Evolutionary conservation across 116 monocot genomes (phyloP).

Genomic region (Dioscorea cayenensis): DNA sequence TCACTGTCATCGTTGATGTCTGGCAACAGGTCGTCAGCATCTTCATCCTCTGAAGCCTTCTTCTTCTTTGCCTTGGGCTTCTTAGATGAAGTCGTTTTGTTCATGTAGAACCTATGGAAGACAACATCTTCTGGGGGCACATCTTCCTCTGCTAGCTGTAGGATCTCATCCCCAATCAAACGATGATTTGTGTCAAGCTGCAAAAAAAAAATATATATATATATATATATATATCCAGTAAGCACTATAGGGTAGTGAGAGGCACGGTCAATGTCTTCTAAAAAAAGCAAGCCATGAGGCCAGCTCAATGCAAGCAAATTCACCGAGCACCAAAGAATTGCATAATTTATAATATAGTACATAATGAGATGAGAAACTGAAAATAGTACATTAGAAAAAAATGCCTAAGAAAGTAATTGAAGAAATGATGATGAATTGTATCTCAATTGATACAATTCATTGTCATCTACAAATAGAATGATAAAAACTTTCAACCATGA

Average conservation of each 20-base stretch:
- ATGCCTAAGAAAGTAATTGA: too few species aligned
- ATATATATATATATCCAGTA: too few species aligned
- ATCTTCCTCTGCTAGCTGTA: constrained; percentile 83
- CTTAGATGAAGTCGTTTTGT: constrained; percentile 54
- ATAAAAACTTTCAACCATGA: too few species aligned
- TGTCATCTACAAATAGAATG: too few species aligned
- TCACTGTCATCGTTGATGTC: constrained; percentile 31
- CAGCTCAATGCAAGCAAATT: too few species aligned
- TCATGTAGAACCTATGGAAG: constrained; percentile 94
- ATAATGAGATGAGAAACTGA: too few species aligned
- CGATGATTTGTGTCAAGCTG: constrained; percentile 67
- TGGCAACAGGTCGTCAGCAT: constrained; percentile 33
- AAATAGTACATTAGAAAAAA: too few species aligned
- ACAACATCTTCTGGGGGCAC: constrained; percentile 89
- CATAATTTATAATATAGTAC: too few species aligned
- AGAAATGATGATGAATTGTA: too few species aligned
- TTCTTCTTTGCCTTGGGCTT: constrained; percentile 52
- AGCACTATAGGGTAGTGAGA: too few species aligned
- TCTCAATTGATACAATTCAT: too few species aligned
- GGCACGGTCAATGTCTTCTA: background rate
- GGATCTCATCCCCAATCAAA: constrained; percentile 77
- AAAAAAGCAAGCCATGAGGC: background rate
- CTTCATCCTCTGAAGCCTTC: constrained; percentile 33
- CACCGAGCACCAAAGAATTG: too few species aligned
- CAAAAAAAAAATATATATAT: constrained; percentile 14